A percentile compares a stretch with the other conserved stretches of the same genome.
These are phyloP conservation scores for Barnettozyma salicaria DNA, from an alignment of 805 yeast genomes.

Conservation along the genomic window DNA sequence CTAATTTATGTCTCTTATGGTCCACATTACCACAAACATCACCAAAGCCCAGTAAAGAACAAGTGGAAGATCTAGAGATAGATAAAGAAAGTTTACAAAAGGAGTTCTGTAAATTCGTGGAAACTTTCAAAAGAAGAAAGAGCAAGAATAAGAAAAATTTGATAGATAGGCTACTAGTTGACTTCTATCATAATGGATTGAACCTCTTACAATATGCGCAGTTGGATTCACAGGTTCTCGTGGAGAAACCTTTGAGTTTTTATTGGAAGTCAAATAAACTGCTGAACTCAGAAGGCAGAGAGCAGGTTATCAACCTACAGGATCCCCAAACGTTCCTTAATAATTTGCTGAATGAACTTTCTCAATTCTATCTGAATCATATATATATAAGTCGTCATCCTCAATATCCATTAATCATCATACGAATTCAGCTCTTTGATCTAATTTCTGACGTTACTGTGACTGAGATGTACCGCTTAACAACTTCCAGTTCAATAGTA, in stretches of 20 bases:
- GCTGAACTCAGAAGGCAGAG: constrained; percentile 22
- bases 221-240: constrained; percentile 57
- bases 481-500: constrained; percentile 35
- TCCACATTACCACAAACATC: constrained; percentile 17
- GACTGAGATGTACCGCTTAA: constrained; percentile 5
- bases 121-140: constrained; percentile 1
- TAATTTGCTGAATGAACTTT: constrained; percentile 40
- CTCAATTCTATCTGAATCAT: constrained; percentile 52
- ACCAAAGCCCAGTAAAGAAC: constrained; percentile 15
- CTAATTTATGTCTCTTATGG: constrained; percentile 23
- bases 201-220: constrained; percentile 65
- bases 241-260: constrained; percentile 45
- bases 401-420: constrained; percentile 48
- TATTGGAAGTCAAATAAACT: constrained; percentile 33
- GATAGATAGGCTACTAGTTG: constrained; percentile 22
- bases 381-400: constrained; percentile 65
- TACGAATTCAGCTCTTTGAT: constrained; percentile 68
- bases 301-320: constrained; percentile 29
- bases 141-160: constrained; percentile 13
- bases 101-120: constrained; percentile 4
- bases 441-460: constrained; percentile 24
- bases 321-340: constrained; percentile 49
- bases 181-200: constrained; percentile 48
- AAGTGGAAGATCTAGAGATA: constrained; percentile 9
- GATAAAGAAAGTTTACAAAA: constrained; percentile 9